Evolutionary conservation across 169 alveolate genomes (phyloP).

Genomic region (Cytauxzoon felis): DNA sequence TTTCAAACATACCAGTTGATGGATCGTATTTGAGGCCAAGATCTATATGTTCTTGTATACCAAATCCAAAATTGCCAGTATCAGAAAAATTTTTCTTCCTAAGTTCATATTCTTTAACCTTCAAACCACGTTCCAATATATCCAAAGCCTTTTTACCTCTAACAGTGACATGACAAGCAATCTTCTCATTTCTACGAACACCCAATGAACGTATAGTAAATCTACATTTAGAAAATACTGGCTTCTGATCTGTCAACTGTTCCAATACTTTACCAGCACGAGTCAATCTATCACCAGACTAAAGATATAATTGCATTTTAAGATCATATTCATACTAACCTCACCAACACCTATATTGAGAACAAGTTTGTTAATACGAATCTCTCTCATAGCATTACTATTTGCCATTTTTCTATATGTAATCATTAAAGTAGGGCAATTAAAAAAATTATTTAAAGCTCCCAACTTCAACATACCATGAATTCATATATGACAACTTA

Average conservation of each 20-base stretch:
- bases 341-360: slow-evolving; percentile 98
- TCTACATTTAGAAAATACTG: slow-evolving; percentile 94
- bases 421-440: slow-evolving; percentile 4
- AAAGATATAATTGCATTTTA: background rate
- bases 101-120: slow-evolving; percentile 99
- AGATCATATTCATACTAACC: slow-evolving; percentile 61
- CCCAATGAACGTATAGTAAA: slow-evolving; percentile 97
- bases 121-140: slow-evolving; percentile 96
- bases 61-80: slow-evolving; percentile 99
- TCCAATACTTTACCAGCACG: slow-evolving; percentile 98
- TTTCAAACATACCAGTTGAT: slow-evolving; percentile 81
- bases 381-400: slow-evolving; percentile 96
- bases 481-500: too few relatives aligned
- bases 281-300: slow-evolving; percentile 98
- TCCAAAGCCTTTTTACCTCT: slow-evolving; percentile 99
- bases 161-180: slow-evolving; percentile 97
- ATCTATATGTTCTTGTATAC: slow-evolving; percentile 99
- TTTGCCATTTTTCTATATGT: slow-evolving; percentile 68
- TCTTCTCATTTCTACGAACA: slow-evolving; percentile 98
- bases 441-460: background rate
- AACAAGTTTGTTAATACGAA: slow-evolving; percentile 96
- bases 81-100: slow-evolving; percentile 93
- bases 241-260: slow-evolving; percentile 98
- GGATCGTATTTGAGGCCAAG: slow-evolving; percentile 99
- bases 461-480: too few relatives aligned